phyloP scores from a whole-genome alignment of 805 yeast species.

The Helenozyma rhizophorensis region DNA sequence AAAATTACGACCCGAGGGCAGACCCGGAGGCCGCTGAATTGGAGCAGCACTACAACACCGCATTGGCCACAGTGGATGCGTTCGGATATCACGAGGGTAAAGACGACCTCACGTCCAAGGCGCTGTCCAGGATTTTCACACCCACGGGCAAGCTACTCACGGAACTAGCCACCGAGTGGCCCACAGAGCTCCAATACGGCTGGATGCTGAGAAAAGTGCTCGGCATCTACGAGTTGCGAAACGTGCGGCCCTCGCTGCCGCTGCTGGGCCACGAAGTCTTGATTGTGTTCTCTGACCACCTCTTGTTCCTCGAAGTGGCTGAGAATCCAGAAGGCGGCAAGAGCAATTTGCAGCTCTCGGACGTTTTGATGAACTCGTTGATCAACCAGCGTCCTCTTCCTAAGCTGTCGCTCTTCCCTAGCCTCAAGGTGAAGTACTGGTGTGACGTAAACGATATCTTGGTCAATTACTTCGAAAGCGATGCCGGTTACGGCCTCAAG shows the following conservation, averaged over 20 bases:
- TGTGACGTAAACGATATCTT: constrained; percentile 53
- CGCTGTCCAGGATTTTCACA: constrained; percentile 69
- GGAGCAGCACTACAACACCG: constrained; percentile 44
- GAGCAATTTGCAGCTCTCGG: constrained; percentile 60
- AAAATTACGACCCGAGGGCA: constrained; percentile 11
- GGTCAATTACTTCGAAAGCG: constrained; percentile 41
- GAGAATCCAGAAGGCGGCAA: constrained; percentile 38
- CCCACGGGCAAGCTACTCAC: constrained; percentile 88
- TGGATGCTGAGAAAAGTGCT: constrained; percentile 87
- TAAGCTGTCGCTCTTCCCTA: constrained; percentile 49
- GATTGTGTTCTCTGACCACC: constrained; percentile 75
- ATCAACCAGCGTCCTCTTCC: constrained; percentile 77
- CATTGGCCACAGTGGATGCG: constrained; percentile 69
- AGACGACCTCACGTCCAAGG: constrained; percentile 2
- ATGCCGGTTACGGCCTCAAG: constrained; percentile 20
- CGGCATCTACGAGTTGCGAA: constrained; percentile 51
- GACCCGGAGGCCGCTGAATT: constrained; percentile 23
- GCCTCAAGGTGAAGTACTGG: constrained; percentile 66
- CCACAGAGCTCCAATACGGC: constrained; percentile 77
- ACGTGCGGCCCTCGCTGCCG: constrained; percentile 17
- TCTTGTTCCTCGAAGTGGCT: constrained; percentile 57
- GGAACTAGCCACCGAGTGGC: constrained; percentile 85
- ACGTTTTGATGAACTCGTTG: constrained; percentile 83
- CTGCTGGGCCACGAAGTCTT: constrained; percentile 42
- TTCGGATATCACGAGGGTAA: constrained; percentile 59